Conservation (phyloP, 331 rosid species). For the Spiraea crenata region DNA sequence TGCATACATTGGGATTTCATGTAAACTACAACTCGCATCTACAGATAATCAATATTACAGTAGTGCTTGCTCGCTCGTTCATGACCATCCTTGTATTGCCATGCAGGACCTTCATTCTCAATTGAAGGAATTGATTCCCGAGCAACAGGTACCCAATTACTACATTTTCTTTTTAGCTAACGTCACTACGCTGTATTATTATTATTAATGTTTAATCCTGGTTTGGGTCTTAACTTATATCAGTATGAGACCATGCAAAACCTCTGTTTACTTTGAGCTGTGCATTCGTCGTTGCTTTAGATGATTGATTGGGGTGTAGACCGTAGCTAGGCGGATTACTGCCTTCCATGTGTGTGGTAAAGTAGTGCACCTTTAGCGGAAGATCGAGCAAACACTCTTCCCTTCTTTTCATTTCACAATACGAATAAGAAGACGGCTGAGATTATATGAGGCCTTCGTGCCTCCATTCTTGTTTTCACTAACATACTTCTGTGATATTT, state of each 20-base stretch:
- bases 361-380: neutral
- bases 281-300: constrained; percentile 2
- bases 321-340: constrained; percentile 1
- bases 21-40: neutral
- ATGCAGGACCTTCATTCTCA: constrained; percentile 84
- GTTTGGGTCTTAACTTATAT: neutral
- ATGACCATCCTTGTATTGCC: constrained; percentile 12
- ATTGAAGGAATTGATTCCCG: constrained; percentile 82
- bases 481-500: neutral
- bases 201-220: neutral
- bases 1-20: neutral
- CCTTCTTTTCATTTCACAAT: neutral
- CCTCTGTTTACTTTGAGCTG: neutral
- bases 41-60: too few species aligned
- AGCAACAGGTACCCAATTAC: constrained; percentile 61
- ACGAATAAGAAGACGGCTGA: neutral
- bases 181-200: neutral
- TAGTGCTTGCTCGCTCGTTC: constrained; percentile 11
- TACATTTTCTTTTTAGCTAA: neutral
- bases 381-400: too few species aligned
- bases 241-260: neutral
- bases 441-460: neutral
- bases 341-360: constrained; percentile 7
- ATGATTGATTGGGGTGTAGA: neutral
- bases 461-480: neutral